phyloP scores from a whole-genome alignment of 345 rosid genomes.

The Syzygium grande region DNA sequence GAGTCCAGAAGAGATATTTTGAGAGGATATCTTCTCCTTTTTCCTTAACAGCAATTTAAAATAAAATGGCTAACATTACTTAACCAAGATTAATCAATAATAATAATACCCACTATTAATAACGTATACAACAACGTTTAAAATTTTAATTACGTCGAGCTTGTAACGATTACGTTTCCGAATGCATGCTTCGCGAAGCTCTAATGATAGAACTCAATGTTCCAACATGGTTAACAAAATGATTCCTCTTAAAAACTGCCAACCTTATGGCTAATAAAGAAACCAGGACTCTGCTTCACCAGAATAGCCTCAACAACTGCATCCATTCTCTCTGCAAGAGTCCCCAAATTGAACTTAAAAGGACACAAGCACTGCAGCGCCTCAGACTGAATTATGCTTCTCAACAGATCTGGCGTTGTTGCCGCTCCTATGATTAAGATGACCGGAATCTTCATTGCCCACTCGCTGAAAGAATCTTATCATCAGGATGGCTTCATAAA shows the following conservation, averaged over 20 bases:
- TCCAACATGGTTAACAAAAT: constrained; percentile 80
- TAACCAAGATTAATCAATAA: too few species aligned
- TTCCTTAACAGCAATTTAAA: too few species aligned
- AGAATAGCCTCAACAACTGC: constrained; percentile 74
- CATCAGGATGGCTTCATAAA: not conserved
- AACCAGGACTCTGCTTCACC: constrained; percentile 66
- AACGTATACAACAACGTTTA: too few species aligned
- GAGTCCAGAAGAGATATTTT: too few species aligned
- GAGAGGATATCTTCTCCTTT: too few species aligned
- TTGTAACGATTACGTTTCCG: too few species aligned
- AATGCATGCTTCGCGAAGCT: constrained; percentile 9
- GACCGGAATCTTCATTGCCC: constrained; percentile 80
- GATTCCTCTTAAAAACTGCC: constrained; percentile 63
- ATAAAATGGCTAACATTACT: too few species aligned
- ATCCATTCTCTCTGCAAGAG: constrained; percentile 78
- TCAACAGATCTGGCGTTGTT: constrained; percentile 68
- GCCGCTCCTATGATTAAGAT: constrained; percentile 79
- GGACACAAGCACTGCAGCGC: constrained; percentile 59
- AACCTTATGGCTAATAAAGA: constrained; percentile 68
- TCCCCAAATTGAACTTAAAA: constrained; percentile 60
- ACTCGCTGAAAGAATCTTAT: constrained; percentile 47
- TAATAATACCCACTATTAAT: too few species aligned
- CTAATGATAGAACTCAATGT: constrained; percentile 74
- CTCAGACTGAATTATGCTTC: constrained; percentile 48
- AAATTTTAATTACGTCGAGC: too few species aligned